Conservation (phyloP, 306 rosid genomes). For the Oxytropis ochrocephala region DNA sequence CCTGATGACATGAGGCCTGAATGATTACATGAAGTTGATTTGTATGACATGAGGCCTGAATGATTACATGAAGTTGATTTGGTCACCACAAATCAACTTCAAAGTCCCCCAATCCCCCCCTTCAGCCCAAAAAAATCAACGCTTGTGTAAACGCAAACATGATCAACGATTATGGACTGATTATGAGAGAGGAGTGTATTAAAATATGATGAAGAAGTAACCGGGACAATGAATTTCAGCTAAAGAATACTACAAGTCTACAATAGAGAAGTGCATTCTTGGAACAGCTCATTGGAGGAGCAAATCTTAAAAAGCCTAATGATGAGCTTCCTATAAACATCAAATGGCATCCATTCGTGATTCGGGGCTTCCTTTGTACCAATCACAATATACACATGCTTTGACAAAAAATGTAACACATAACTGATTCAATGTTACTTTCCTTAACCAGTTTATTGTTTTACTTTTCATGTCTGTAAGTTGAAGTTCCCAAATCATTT, state of each 20-base stretch:
- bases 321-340: background rate
- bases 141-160: background rate
- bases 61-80: no score
- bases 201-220: background rate
- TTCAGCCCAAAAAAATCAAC: background rate
- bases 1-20: no score
- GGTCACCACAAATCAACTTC: background rate
- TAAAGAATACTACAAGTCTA: background rate
- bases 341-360: background rate
- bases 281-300: background rate
- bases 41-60: no score
- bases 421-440: background rate
- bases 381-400: background rate
- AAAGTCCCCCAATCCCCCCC: background rate
- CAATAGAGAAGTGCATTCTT: background rate
- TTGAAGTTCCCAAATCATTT: background rate
- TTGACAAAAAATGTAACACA: background rate
- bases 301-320: background rate
- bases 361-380: background rate
- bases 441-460: background rate
- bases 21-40: no score
- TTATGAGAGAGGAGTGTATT: background rate
- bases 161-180: background rate
- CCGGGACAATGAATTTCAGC: background rate
- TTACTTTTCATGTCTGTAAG: slow-evolving; percentile 1